Conservation (phyloP, 768 basidiomycete genomes). For the Auricularia sp. region DNA sequence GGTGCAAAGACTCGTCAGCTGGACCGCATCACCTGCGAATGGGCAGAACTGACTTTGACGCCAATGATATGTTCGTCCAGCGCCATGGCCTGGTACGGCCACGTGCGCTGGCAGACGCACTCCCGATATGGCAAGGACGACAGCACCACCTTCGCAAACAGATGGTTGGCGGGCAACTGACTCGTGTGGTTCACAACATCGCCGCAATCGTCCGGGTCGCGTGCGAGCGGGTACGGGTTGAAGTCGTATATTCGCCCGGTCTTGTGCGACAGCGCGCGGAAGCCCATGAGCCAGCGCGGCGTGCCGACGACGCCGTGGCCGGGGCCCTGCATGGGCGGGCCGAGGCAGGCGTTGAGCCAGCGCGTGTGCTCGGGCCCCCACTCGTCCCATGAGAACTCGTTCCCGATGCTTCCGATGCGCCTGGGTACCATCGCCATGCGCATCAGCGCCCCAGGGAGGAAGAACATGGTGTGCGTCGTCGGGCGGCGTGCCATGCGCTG, state of each 20-base stretch:
- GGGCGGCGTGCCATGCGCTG: background rate
- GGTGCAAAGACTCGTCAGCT: too few relatives aligned
- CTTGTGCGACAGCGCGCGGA: background rate
- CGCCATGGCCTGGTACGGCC: background rate
- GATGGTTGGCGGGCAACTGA: background rate
- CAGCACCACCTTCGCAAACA: background rate
- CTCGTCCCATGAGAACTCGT: background rate
- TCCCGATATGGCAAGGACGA: background rate
- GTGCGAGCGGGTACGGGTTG: background rate
- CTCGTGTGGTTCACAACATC: background rate
- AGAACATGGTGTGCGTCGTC: background rate
- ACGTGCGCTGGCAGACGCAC: background rate
- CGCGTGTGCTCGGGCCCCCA: background rate
- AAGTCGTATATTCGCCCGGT: background rate
- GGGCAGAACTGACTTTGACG: background rate
- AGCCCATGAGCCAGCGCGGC: background rate
- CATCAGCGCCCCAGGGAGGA: background rate
- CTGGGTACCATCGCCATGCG: background rate
- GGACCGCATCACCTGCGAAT: too few relatives aligned
- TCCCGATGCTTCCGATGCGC: background rate
- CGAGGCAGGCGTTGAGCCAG: background rate
- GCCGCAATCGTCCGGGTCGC: background rate
- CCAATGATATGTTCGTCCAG: background rate
- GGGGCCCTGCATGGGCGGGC: background rate
- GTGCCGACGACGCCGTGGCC: background rate